Conservation (phyloP, 352 stramenopile species). For the Plasmopara halstedii region DNA sequence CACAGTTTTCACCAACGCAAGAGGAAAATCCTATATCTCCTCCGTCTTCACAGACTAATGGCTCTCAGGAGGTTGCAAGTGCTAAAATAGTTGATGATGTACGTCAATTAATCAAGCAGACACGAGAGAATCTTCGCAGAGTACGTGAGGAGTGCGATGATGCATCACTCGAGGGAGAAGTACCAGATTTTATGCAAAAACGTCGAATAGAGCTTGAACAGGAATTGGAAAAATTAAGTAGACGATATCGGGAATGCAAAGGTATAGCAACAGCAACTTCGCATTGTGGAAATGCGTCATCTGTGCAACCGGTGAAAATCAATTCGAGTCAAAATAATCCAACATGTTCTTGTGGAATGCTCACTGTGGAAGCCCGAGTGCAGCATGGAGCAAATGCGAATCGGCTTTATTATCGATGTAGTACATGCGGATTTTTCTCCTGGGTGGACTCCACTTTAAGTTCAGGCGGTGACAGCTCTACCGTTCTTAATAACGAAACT, state of each 20-base stretch:
- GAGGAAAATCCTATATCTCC: constrained; percentile 11
- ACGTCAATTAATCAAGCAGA: constrained; percentile 48
- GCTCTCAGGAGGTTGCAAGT: constrained; percentile 13
- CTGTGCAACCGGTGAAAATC: constrained; percentile 2
- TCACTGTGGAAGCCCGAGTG: constrained; percentile 46
- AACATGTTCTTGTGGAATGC: constrained; percentile 54
- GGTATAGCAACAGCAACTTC: constrained; percentile 11
- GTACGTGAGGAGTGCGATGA: constrained; percentile 80
- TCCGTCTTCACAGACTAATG: constrained; percentile 11
- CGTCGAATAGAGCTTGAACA: constrained; percentile 44
- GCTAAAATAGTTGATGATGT: constrained; percentile 22
- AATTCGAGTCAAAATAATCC: constrained; percentile 16
- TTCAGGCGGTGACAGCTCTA: constrained; percentile 2
- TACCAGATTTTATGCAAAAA: constrained; percentile 42
- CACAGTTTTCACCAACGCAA: neutral
- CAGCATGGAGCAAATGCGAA: constrained; percentile 62
- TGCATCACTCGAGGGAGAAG: constrained; percentile 67
- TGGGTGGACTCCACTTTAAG: constrained; percentile 40
- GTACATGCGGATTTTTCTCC: constrained; percentile 66
- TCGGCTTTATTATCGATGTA: constrained; percentile 64
- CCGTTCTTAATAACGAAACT: constrained; percentile 6
- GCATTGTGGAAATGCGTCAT: constrained; percentile 11
- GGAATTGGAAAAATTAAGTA: constrained; percentile 52
- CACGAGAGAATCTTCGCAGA: constrained; percentile 48
- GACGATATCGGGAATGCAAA: constrained; percentile 53